Evolutionary conservation across 768 basidiomycete genomes (phyloP), one percentile per base, ranked within the genome.

Genomic region (Trametes cubensis): DNA sequence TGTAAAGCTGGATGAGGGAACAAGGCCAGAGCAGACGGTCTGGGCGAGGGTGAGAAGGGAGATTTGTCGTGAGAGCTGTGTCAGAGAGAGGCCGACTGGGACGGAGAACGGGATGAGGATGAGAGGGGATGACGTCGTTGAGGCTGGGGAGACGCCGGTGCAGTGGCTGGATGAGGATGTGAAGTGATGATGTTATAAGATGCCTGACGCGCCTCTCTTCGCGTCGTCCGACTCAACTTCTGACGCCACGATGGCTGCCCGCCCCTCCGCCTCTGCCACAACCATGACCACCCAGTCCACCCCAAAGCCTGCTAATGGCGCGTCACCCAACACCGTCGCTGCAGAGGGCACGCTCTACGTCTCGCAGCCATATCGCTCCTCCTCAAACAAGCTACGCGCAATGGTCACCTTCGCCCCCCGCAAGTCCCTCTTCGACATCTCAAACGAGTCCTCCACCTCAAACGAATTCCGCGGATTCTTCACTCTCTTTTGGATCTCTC

Each of bases 381-480:
- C 81, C 66, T 85, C 87, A 28, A 92, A 89, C 75, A 91, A 88
- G 69, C 78, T 95, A 14, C 86, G 90, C 46, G 92, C 94, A 0
- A 77, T 94, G 62, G 80, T 96, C 69, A 89, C 90, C 20, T 98
- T 97, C 75, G 83, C 87, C 6, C 93, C 95, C 5, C 84, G 96
- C 52, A 86, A 88, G 60, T 94, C 93, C 4, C 82, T 81, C 54
- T 93, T 98, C 68, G 95, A 98, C 74, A 88, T 85, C 49, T 79
- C 80, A 63, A 96, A 97, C 72, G 84, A 85, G 69, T 73, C 76
- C 13, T 88, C 89, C 21, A 84, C 85, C 30, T 74, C 82, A 11
- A 96, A 98, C 74, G 89, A 94, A 73, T 97, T 97, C 74, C 84
- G 95, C 63, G 96, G 96, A 1, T 98, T 98, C 79, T 98, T 94